Conservation (phyloP, 208 protist genomes). For the Wallacemonas sp. region DNA sequence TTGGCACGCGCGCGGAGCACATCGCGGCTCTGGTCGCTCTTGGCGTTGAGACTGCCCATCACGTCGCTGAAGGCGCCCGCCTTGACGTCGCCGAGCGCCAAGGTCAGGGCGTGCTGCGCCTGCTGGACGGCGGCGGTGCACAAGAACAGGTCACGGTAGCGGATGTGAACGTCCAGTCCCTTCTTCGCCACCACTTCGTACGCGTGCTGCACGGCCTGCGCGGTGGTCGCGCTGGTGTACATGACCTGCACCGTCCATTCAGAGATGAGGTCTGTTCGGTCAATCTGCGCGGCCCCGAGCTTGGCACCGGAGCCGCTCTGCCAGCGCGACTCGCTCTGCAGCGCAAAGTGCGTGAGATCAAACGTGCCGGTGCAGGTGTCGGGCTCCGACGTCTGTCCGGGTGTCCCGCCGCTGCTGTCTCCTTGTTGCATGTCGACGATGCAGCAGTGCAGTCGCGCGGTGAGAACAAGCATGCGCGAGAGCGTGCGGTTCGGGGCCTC, state of each 20-base stretch:
- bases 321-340: conserved; percentile 34
- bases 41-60: conserved; percentile 10
- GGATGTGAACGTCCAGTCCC: conserved; percentile 49
- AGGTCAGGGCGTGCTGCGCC: conserved; percentile 31
- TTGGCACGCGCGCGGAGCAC: conserved; percentile 2
- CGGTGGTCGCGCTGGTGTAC: conserved; percentile 12
- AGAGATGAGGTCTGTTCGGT: conserved; percentile 29
- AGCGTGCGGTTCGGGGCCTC: conserved; percentile 8
- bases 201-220: neutral
- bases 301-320: neutral
- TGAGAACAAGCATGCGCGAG: conserved; percentile 17
- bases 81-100: conserved; percentile 37
- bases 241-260: conserved; percentile 26
- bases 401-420: neutral
- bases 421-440: conserved; percentile 17
- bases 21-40: conserved; percentile 10
- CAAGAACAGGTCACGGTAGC: conserved; percentile 55
- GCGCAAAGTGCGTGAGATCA: conserved; percentile 29
- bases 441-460: conserved; percentile 7
- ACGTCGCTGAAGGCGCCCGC: conserved; percentile 33
- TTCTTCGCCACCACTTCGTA: conserved; percentile 31
- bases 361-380: conserved; percentile 27
- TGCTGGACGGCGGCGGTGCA: conserved; percentile 33
- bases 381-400: conserved; percentile 10
- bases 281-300: conserved; percentile 14